Evolutionary conservation across 2,329 filamentous ascomycete species (phyloP).

Genomic region (Botrytis fragariae): DNA sequence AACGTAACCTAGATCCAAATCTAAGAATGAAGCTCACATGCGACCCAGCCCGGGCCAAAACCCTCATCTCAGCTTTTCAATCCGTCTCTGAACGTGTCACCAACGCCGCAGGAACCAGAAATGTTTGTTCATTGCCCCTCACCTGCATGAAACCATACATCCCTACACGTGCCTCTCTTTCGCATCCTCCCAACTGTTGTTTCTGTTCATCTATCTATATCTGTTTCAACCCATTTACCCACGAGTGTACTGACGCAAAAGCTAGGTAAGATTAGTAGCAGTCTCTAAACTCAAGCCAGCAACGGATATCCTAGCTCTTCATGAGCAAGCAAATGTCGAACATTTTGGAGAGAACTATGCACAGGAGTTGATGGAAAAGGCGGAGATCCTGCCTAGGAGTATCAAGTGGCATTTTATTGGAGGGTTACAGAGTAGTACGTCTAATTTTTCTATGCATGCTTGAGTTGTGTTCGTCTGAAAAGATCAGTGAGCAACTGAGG

Average conservation of each 20-base stretch:
- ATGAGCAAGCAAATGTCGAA: conserved; percentile 56
- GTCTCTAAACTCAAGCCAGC: conserved; percentile 96
- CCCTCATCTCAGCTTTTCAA: conserved; percentile 61
- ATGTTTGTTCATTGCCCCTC: conserved; percentile 45
- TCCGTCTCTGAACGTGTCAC: conserved; percentile 58
- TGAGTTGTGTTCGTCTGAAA: too few relatives aligned
- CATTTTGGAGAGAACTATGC: conserved; percentile 98
- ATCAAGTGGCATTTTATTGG: conserved; percentile 98
- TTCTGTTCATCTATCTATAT: neutral
- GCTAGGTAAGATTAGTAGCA: conserved; percentile 78
- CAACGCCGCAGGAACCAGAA: conserved; percentile 51
- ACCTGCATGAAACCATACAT: neutral
- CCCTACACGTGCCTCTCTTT: neutral
- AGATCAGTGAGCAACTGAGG: neutral
- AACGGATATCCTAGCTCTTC: conserved; percentile 83
- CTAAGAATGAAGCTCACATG: conserved; percentile 52
- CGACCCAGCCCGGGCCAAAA: conserved; percentile 58
- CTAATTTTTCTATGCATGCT: conserved; percentile 7
- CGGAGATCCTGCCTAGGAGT: conserved; percentile 68
- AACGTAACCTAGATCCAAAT: neutral
- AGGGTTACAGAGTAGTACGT: conserved; percentile 72
- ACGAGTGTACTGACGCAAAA: conserved; percentile 23
- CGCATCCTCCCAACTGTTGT: neutral
- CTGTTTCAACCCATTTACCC: neutral
- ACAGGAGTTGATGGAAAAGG: conserved; percentile 85